phyloP scores from a whole-genome alignment of 352 stramenopile species.

The Globisporangium alternatum region DNA sequence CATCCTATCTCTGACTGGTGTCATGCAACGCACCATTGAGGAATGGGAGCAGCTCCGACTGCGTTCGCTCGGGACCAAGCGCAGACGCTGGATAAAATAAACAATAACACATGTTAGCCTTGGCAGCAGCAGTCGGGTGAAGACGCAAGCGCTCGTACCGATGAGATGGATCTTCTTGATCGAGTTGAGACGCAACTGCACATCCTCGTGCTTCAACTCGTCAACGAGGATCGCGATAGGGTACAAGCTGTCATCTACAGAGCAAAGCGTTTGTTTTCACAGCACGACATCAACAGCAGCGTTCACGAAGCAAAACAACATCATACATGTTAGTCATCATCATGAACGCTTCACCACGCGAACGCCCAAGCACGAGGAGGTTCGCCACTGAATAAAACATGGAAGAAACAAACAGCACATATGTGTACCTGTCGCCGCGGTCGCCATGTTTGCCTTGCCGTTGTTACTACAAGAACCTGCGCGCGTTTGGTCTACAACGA shows the following conservation, averaged over 20 bases:
- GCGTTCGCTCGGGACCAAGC: conserved; percentile 86
- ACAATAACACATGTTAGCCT: background rate
- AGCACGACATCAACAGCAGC: background rate
- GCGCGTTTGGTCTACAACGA: background rate
- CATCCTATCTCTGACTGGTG: too few relatives aligned
- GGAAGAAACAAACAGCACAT: background rate
- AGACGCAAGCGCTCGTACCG: conserved; percentile 32
- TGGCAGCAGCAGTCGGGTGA: background rate
- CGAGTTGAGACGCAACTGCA: conserved; percentile 89
- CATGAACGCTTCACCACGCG: background rate
- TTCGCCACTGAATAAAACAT: conserved; percentile 5
- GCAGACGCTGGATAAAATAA: conserved; percentile 60
- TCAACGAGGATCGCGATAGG: conserved; percentile 90
- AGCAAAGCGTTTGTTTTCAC: background rate
- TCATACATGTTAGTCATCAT: conserved; percentile 1
- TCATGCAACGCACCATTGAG: conserved; percentile 75
- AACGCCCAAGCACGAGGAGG: background rate
- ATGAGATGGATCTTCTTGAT: conserved; percentile 91
- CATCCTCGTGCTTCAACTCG: conserved; percentile 91
- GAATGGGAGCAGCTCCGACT: conserved; percentile 97
- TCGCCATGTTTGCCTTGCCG: conserved; percentile 2
- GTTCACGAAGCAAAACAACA: background rate
- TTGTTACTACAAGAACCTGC: background rate
- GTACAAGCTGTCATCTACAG: conserved; percentile 75
- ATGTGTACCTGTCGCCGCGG: conserved; percentile 7